These are phyloP conservation scores for Brassica hybrid DNA, from an alignment of 441 rosid species.

Conservation along the genomic window DNA sequence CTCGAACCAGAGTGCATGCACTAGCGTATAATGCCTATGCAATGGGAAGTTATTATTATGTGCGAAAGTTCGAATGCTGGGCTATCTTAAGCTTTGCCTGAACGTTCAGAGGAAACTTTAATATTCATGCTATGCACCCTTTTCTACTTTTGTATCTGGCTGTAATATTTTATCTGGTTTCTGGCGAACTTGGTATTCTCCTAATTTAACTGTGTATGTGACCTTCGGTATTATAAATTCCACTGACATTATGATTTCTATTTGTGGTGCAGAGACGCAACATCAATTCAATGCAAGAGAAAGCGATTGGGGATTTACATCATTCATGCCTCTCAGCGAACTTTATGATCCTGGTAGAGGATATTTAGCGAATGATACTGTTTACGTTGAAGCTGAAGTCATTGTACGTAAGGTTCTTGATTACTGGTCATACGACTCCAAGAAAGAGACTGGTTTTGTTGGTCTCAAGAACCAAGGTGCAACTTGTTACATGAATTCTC, in stretches of 20 bases:
- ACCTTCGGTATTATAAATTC: not conserved
- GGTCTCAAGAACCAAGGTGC: constrained; percentile 89
- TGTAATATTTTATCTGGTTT: constrained; percentile 11
- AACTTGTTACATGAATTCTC: constrained; percentile 84
- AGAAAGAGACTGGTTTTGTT: constrained; percentile 79
- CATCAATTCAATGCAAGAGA: constrained; percentile 76
- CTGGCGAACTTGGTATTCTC: constrained; percentile 1
- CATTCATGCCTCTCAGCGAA: constrained; percentile 79
- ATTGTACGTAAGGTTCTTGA: constrained; percentile 71
- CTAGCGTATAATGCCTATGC: not conserved
- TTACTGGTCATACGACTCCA: constrained; percentile 76
- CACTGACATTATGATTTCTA: constrained; percentile 18
- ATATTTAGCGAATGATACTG: constrained; percentile 67
- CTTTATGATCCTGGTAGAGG: constrained; percentile 74
- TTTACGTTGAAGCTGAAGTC: constrained; percentile 75
- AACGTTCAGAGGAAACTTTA: constrained; percentile 1
- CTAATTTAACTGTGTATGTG: not conserved
- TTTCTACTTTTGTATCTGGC: not conserved
- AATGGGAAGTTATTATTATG: constrained; percentile 5
- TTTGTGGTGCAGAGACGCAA: constrained; percentile 60
- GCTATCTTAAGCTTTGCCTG: constrained; percentile 16
- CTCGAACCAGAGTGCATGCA: constrained; percentile 23
- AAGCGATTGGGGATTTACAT: constrained; percentile 80
- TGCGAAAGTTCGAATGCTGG: constrained; percentile 7
- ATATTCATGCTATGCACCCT: constrained; percentile 4